Conservation (phyloP, 2,329 filamentous ascomycete genomes). For the Macrophomina tecta region DNA sequence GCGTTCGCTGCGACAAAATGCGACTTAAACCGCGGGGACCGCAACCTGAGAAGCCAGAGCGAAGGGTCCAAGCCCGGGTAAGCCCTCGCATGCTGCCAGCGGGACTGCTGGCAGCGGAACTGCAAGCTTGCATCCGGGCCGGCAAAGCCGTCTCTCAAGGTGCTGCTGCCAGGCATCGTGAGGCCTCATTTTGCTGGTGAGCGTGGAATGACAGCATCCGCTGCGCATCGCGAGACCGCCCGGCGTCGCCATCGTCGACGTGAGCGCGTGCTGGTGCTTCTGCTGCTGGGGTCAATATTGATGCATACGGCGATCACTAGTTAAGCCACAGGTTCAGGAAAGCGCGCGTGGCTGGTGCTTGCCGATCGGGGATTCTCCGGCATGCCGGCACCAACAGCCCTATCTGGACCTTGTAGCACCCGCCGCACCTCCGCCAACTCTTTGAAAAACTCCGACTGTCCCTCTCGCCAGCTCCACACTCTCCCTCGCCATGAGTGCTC, state of each 20-base stretch:
- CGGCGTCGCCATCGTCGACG: background rate
- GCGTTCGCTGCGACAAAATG: constrained; percentile 25
- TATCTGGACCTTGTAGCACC: background rate
- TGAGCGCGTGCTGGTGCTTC: constrained; percentile 16
- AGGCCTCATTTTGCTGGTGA: background rate
- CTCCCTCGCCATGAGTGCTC: constrained; percentile 47
- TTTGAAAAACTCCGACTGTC: background rate
- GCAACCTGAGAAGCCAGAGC: constrained; percentile 19
- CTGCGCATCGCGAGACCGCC: background rate
- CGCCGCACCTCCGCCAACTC: background rate
- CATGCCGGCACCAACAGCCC: background rate
- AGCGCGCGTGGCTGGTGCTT: too few relatives aligned
- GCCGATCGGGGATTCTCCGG: background rate
- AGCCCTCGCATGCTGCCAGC: constrained; percentile 12
- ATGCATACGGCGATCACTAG: background rate
- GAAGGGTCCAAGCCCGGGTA: constrained; percentile 8
- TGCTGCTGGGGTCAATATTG: background rate
- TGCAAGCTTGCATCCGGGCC: background rate
- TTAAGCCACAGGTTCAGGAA: background rate
- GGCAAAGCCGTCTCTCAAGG: background rate
- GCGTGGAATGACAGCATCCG: background rate
- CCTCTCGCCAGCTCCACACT: constrained; percentile 2
- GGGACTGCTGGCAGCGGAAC: background rate
- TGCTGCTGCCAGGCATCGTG: background rate
- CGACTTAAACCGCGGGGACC: constrained; percentile 24